A percentile compares a stretch with the other conserved stretches of the same genome.
These are phyloP conservation scores for Blastobotrys malaysiensis DNA, from an alignment of 1,139 yeast genomes.

Conservation along the genomic window DNA sequence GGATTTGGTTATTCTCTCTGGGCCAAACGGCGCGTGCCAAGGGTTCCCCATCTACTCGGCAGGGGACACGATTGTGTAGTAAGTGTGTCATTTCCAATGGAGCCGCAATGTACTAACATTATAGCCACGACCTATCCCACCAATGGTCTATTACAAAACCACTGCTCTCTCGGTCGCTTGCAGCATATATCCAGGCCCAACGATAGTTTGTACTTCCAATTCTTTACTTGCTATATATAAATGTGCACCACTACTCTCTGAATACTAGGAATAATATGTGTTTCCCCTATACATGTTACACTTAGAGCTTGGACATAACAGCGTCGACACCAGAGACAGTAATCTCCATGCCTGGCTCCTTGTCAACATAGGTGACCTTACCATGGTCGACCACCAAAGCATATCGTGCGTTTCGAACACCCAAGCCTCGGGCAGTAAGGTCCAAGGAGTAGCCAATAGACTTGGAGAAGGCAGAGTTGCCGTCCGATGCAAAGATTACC, in stretches of 20 bases:
- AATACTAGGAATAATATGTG: background rate
- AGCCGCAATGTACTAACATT: background rate
- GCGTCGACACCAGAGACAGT: constrained; percentile 61
- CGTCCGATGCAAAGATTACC: constrained; percentile 65
- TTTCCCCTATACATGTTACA: background rate
- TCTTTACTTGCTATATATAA: constrained; percentile 1
- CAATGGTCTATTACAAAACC: background rate
- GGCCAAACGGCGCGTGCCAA: background rate
- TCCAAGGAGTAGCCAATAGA: constrained; percentile 58
- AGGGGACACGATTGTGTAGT: background rate
- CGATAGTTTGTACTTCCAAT: background rate
- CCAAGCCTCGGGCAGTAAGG: constrained; percentile 52
- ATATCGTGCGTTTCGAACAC: constrained; percentile 65
- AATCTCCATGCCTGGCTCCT: constrained; percentile 57
- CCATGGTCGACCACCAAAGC: constrained; percentile 67
- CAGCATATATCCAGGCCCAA: background rate
- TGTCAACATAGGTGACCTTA: constrained; percentile 55
- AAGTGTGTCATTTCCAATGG: background rate
- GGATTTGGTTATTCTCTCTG: background rate
- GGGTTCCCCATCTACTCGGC: background rate
- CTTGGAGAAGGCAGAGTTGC: constrained; percentile 56
- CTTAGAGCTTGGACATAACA: constrained; percentile 38
- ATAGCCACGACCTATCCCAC: background rate
- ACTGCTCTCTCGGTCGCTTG: background rate
- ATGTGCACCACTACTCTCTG: background rate